These are phyloP conservation scores for Salix purpurea DNA, from an alignment of 345 rosid species.

Conservation along the genomic window DNA sequence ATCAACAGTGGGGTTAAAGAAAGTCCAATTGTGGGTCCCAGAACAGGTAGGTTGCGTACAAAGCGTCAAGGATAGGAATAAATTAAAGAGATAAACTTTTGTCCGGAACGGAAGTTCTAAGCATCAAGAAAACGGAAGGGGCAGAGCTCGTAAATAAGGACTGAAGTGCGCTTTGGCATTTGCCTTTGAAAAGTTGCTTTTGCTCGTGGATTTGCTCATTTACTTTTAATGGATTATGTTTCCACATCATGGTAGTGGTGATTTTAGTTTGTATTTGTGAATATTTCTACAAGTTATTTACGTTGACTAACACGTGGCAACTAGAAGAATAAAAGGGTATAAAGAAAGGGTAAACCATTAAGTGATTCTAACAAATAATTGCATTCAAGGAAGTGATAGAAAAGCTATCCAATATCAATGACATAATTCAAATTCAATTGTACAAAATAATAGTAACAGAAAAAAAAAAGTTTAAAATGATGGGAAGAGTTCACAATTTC, in stretches of 20 bases:
- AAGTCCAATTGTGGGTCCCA: conserved; percentile 25
- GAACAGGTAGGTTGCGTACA: conserved; percentile 31
- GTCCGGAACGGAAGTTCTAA: background rate
- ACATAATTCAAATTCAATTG: background rate
- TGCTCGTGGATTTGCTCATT: background rate
- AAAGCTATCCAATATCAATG: background rate
- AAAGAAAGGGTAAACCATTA: background rate
- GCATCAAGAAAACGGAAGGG: background rate
- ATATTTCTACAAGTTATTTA: background rate
- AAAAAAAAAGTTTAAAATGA: background rate
- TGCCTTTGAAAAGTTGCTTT: conserved; percentile 17
- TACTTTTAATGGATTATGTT: conserved; percentile 13
- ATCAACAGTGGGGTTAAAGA: conserved; percentile 14
- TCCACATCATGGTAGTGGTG: background rate
- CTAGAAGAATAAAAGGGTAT: background rate
- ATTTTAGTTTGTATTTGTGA: background rate
- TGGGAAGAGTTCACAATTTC: background rate
- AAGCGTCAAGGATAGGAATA: conserved; percentile 23
- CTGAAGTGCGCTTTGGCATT: conserved; percentile 1
- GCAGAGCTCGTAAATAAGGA: conserved; percentile 3
- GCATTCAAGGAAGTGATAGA: no score
- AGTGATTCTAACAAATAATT: no score
- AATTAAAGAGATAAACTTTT: conserved; percentile 10
- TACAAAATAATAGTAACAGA: background rate
- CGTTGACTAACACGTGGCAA: background rate